Conservation (phyloP, 2,329 filamentous ascomycete species). For the Macrophomina pseudophaseolina region DNA sequence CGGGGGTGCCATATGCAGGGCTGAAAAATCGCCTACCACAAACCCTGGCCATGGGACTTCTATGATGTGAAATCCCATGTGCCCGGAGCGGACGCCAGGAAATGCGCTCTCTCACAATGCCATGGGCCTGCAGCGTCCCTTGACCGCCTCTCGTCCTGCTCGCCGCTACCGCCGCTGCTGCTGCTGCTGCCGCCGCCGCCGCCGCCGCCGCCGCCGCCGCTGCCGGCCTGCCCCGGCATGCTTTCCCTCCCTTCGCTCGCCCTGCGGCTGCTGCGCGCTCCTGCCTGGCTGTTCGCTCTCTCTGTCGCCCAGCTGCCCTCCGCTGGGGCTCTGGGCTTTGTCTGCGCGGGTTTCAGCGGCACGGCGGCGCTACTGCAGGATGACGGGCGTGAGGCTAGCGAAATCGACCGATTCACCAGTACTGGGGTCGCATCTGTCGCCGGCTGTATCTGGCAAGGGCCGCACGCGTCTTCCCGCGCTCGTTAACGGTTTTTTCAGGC, state of each 20-base stretch:
- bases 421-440: constrained; percentile 8
- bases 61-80: constrained; percentile 11
- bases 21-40: constrained; percentile 7
- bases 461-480: constrained; percentile 25
- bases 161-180: too few species aligned
- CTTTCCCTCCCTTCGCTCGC: too few species aligned
- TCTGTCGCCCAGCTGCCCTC: not conserved
- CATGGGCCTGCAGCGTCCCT: not conserved
- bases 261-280: too few species aligned
- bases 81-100: not conserved
- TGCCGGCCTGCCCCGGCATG: too few species aligned
- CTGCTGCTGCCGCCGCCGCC: too few species aligned
- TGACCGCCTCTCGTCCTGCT: too few species aligned
- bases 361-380: constrained; percentile 12
- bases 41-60: constrained; percentile 7
- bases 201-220: too few species aligned
- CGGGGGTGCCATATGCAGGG: constrained; percentile 18
- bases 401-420: constrained; percentile 19
- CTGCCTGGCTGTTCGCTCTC: too few species aligned
- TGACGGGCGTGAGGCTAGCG: constrained; percentile 10
- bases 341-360: constrained; percentile 2
- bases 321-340: not conserved
- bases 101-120: not conserved
- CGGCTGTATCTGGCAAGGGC: constrained; percentile 15
- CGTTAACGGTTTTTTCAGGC: constrained; percentile 22